Evolutionary conservation across 1,284 basidiomycete genomes (phyloP).

Genomic region (Phellinidium pouzarii): DNA sequence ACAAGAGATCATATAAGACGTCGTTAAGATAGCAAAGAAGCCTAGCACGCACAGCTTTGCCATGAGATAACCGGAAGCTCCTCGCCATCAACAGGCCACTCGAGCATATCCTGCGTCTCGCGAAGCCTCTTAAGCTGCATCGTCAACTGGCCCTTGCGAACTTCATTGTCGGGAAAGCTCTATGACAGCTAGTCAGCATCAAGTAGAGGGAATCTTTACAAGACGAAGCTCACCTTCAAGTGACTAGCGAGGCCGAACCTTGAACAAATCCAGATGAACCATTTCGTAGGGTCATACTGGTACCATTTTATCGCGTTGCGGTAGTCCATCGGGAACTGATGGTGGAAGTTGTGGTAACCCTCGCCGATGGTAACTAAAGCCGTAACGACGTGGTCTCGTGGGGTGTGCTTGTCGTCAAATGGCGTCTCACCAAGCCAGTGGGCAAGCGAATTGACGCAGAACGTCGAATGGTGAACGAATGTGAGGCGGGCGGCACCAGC

Average conservation of each 20-base stretch:
- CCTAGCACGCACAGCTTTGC: conserved; percentile 64
- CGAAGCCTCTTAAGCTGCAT: conserved; percentile 87
- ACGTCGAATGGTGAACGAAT: conserved; percentile 92
- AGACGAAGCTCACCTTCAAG: conserved; percentile 36
- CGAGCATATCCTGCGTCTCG: conserved; percentile 60
- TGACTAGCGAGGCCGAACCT: conserved; percentile 75
- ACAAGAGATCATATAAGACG: conserved; percentile 16
- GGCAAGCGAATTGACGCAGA: conserved; percentile 92
- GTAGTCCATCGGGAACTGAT: conserved; percentile 93
- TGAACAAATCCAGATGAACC: conserved; percentile 75
- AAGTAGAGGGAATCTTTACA: conserved; percentile 2
- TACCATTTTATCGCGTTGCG: conserved; percentile 91
- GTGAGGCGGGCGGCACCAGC: conserved; percentile 77
- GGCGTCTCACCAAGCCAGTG: conserved; percentile 91
- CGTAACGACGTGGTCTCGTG: conserved; percentile 81
- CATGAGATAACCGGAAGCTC: conserved; percentile 80
- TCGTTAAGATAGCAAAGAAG: not conserved
- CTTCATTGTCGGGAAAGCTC: conserved; percentile 89
- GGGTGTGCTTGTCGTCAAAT: conserved; percentile 95
- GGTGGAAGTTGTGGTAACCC: conserved; percentile 97
- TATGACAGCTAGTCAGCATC: conserved; percentile 21
- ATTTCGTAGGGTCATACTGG: conserved; percentile 87
- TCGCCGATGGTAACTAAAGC: conserved; percentile 87
- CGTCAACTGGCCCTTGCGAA: conserved; percentile 85
- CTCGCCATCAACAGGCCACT: conserved; percentile 74